Percentiles rank a stretch among this genome's conserved stretches.
Evolutionary conservation across 257 asterid species (phyloP).

Genomic region (Solanum pinnatisectum): DNA sequence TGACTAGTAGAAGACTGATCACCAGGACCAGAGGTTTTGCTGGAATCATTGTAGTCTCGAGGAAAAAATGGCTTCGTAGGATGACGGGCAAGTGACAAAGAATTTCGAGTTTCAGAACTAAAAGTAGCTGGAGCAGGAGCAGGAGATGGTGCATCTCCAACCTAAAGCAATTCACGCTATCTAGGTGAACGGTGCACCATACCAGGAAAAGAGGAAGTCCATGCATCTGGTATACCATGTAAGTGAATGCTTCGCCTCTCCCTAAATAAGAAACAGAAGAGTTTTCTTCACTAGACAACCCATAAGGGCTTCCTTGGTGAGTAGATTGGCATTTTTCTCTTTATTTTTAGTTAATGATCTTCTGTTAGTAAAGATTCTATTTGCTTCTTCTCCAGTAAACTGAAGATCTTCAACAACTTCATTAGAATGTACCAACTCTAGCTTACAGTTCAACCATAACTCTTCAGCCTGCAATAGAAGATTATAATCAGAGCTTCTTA

Average conservation of each 20-base stretch:
- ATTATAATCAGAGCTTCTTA: conserved; percentile 5
- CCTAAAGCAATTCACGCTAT: conserved; percentile 40
- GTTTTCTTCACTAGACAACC: conserved; percentile 43
- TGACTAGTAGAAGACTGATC: conserved; percentile 8
- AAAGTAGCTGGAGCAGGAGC: conserved; percentile 34
- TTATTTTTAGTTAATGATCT: conserved; percentile 18
- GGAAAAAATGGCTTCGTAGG: conserved; percentile 44
- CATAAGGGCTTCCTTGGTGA: conserved; percentile 36
- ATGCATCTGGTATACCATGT: conserved; percentile 34
- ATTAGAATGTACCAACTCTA: conserved; percentile 38
- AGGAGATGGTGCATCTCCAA: conserved; percentile 30
- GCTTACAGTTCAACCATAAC: conserved; percentile 38
- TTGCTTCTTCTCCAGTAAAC: conserved; percentile 15
- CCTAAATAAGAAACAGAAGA: conserved; percentile 16
- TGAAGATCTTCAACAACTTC: conserved; percentile 33
- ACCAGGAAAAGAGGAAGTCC: conserved; percentile 23
- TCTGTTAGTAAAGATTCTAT: conserved; percentile 1
- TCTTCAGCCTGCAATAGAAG: conserved; percentile 57
- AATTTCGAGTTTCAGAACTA: conserved; percentile 7
- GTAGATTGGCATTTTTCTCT: conserved; percentile 5
- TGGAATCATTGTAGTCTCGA: conserved; percentile 16
- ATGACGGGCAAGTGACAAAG: conserved; percentile 21
- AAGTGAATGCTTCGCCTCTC: conserved; percentile 23
- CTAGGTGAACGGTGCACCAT: conserved; percentile 12
- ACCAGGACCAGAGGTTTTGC: conserved; percentile 16